Evolutionary conservation across 2,329 filamentous ascomycete species (phyloP).

Genomic region (Uncinocarpus reesii): DNA sequence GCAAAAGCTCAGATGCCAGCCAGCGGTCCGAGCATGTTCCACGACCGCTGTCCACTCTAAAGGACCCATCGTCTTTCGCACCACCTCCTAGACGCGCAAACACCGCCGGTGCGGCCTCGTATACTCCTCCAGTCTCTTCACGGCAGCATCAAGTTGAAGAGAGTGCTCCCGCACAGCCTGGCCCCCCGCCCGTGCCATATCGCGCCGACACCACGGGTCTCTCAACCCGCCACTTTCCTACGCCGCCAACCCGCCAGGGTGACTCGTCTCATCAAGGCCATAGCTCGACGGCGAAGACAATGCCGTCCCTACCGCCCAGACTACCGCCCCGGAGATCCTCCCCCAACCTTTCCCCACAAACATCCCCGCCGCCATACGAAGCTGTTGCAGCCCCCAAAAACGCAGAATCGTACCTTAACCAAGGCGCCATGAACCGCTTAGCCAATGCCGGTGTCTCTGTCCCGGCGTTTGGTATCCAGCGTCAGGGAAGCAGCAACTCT

Average conservation of each 20-base stretch:
- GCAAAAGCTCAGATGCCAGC: constrained; percentile 34
- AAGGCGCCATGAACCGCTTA: constrained; percentile 55
- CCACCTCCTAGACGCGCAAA: constrained; percentile 63
- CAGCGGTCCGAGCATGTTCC: constrained; percentile 42
- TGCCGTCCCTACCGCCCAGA: constrained; percentile 54
- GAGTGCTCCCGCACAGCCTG: constrained; percentile 22
- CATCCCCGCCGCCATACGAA: constrained; percentile 40
- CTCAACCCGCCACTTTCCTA: constrained; percentile 57
- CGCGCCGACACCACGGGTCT: constrained; percentile 60
- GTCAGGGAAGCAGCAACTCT: constrained; percentile 19
- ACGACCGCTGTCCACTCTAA: constrained; percentile 57
- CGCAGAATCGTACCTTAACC: constrained; percentile 35
- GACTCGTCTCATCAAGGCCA: constrained; percentile 5
- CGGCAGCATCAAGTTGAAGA: constrained; percentile 19
- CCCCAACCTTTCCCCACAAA: constrained; percentile 34
- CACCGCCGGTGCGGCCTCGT: constrained; percentile 37
- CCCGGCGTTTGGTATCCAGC: constrained; percentile 63
- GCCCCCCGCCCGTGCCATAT: constrained; percentile 54
- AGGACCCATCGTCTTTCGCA: constrained; percentile 66
- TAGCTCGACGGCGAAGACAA: constrained; percentile 28
- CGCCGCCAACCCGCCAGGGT: constrained; percentile 51
- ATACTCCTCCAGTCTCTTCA: constrained; percentile 36
- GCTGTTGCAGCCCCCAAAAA: constrained; percentile 29
- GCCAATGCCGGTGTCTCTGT: constrained; percentile 67
- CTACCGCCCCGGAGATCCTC: constrained; percentile 58